Evolutionary conservation across 768 basidiomycete genomes (phyloP).

Genomic region (Podaxis sp.): DNA sequence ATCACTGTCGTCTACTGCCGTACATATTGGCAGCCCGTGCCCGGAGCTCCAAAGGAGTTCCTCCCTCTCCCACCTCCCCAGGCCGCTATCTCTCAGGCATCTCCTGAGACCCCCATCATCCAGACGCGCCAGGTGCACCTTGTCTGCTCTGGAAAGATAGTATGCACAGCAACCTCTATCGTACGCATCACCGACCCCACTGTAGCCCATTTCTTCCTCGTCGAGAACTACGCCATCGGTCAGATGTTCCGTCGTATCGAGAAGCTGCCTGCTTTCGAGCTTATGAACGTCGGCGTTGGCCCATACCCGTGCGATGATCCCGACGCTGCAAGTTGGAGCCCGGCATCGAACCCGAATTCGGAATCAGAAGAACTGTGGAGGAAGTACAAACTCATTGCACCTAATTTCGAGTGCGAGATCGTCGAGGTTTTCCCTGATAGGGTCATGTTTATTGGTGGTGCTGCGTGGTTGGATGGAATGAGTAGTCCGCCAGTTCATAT

Average conservation of each 20-base stretch:
- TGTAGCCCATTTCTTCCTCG: constrained; percentile 61
- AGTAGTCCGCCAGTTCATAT: neutral
- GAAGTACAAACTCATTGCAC: constrained; percentile 55
- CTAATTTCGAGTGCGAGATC: constrained; percentile 66
- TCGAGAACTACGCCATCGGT: constrained; percentile 66
- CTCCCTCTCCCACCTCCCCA: constrained; percentile 34
- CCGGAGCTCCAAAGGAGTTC: constrained; percentile 25
- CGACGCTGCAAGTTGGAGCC: neutral
- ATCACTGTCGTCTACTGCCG: constrained; percentile 59
- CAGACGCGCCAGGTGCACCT: constrained; percentile 69
- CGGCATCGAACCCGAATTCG: constrained; percentile 1
- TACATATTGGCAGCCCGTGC: constrained; percentile 34
- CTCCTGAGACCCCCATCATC: constrained; percentile 50
- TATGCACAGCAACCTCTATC: constrained; percentile 65
- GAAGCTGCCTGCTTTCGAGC: constrained; percentile 54
- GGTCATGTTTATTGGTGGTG: constrained; percentile 62
- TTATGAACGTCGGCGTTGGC: constrained; percentile 52
- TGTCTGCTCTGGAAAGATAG: constrained; percentile 49
- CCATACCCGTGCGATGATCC: constrained; percentile 19
- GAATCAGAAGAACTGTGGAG: constrained; percentile 40
- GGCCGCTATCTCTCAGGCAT: constrained; percentile 37
- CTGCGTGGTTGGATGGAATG: constrained; percentile 47
- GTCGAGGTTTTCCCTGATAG: constrained; percentile 67
- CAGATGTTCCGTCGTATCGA: constrained; percentile 63
- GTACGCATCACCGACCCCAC: constrained; percentile 59